Evolutionary conservation across 2,329 filamentous ascomycete species (phyloP).

Genomic region (Alternaria incomplexa): DNA sequence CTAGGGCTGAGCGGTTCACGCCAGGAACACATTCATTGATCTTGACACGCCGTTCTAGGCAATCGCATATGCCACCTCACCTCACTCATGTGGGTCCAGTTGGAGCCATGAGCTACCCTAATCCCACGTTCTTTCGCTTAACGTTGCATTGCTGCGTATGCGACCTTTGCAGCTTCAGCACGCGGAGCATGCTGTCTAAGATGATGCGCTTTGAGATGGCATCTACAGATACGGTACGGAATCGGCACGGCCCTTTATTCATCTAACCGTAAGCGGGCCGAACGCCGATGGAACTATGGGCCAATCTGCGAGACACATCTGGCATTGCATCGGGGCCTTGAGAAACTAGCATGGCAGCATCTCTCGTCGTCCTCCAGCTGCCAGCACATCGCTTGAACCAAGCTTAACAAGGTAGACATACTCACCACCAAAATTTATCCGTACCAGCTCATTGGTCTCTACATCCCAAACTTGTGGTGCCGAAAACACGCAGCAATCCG

Average conservation of each 20-base stretch:
- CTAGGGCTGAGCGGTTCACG: slow-evolving; percentile 37
- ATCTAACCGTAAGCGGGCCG: slow-evolving; percentile 33
- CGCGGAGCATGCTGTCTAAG: slow-evolving; percentile 26
- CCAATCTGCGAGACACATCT: slow-evolving; percentile 40
- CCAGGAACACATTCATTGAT: slow-evolving; percentile 27
- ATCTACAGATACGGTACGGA: slow-evolving; percentile 28
- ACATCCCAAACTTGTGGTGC: slow-evolving; percentile 26
- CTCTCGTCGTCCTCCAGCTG: slow-evolving; percentile 32
- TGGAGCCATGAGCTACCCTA: slow-evolving; percentile 12
- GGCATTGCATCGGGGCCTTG: slow-evolving; percentile 30
- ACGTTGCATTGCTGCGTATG: slow-evolving; percentile 21
- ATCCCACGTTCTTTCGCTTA: slow-evolving; percentile 13
- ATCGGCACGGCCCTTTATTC: slow-evolving; percentile 39
- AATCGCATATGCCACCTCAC: slow-evolving; percentile 10
- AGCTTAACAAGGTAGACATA: slow-evolving; percentile 30
- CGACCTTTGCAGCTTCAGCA: slow-evolving; percentile 22
- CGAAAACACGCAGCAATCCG: slow-evolving; percentile 31
- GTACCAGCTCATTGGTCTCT: slow-evolving; percentile 33
- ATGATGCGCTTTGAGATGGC: slow-evolving; percentile 30
- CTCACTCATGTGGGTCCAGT: slow-evolving; percentile 18
- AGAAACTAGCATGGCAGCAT: slow-evolving; percentile 33
- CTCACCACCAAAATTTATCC: slow-evolving; percentile 21
- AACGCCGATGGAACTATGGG: slow-evolving; percentile 22
- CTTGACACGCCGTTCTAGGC: slow-evolving; percentile 18
- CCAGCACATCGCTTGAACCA: slow-evolving; percentile 41